phyloP scores from a whole-genome alignment of 2,329 filamentous ascomycete species.

The Colletotrichum karsti region DNA sequence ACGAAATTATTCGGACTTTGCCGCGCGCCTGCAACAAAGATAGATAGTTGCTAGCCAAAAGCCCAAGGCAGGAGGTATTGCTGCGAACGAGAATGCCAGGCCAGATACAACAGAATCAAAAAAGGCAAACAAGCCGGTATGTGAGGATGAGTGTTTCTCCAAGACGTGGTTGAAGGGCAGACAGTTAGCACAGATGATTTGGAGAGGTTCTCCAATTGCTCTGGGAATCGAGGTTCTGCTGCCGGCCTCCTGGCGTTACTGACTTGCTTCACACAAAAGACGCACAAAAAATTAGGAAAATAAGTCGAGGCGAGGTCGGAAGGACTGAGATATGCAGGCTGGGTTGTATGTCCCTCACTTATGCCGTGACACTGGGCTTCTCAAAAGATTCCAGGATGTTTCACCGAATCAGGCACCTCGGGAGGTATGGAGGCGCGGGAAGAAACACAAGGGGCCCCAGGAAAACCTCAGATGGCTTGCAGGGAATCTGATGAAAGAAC shows the following conservation, averaged over 20 bases:
- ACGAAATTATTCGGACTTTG: not conserved
- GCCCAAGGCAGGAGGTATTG: too few relatives aligned
- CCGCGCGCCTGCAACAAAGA: not conserved
- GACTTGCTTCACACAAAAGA: too few relatives aligned
- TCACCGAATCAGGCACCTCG: slow-evolving; percentile 18
- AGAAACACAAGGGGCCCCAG: not conserved
- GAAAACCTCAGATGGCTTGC: not conserved
- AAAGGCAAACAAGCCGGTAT: too few relatives aligned
- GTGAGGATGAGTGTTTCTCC: too few relatives aligned
- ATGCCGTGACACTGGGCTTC: slow-evolving; percentile 4
- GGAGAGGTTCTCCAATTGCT: not conserved
- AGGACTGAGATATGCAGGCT: too few relatives aligned
- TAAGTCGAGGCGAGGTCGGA: too few relatives aligned
- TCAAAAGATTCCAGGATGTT: slow-evolving; percentile 8
- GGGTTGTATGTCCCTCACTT: not conserved
- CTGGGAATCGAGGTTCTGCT: too few relatives aligned
- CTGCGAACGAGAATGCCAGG: too few relatives aligned
- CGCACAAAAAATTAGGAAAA: too few relatives aligned
- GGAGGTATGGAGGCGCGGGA: slow-evolving; percentile 19
- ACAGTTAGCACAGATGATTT: not conserved
- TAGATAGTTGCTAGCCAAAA: not conserved
- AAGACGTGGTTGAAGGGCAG: not conserved
- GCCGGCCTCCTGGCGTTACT: too few relatives aligned
- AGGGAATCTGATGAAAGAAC: slow-evolving; percentile 2
- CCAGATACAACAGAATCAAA: too few relatives aligned